Evolutionary conservation across 2,329 filamentous ascomycete species (phyloP), one percentile per base, ranked within the genome.

Genomic region (Fusarium aywerte): DNA sequence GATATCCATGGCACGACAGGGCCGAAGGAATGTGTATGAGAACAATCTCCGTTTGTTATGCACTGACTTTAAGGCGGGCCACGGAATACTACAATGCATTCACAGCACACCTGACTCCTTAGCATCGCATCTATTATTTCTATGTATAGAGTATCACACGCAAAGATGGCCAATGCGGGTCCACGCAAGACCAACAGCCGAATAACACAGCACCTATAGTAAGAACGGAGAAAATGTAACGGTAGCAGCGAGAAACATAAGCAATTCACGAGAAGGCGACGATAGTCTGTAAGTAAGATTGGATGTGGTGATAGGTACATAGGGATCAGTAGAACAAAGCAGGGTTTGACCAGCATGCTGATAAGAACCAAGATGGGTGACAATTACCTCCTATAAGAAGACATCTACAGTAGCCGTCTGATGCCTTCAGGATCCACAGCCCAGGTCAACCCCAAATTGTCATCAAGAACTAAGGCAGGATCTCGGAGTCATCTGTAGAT

Each of bases 121-220:
- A 18, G 16, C 25, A 27, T 43, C 16, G 45, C 31, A n/a, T 27
- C 45, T 27, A 36, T 36, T 58, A 47, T 66, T 53, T 65, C 70
- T 68, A 72, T 66, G 67, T 65, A 68, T 72, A 72, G 69, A 38
- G 45, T n/a, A 16, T 39, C 56, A 60, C 47, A 64, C 27, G 51
- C 51, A 44, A 40, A 40, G 3, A 42, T 50, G 52, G 59, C 33
- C 62, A 48, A 51, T 66, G 65, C 60, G 59, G 64, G 32, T 52
- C 36, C 16, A 38, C 45, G 47, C 27, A 55, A 42, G 36, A 42
- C 33, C 29, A 60, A 43, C 35, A 43, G 35, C 35, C 48, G 38
- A 50, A 35, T 39, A 32, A 21, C 20, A 51, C 53, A 32, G 27
- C 20, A 51, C 53, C 42, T 32, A 62, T 31, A 39, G 38, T 27